These are phyloP conservation scores for Picea sitchensis DNA, from an alignment of 75 land plant genomes.

Conservation along the genomic window DNA sequence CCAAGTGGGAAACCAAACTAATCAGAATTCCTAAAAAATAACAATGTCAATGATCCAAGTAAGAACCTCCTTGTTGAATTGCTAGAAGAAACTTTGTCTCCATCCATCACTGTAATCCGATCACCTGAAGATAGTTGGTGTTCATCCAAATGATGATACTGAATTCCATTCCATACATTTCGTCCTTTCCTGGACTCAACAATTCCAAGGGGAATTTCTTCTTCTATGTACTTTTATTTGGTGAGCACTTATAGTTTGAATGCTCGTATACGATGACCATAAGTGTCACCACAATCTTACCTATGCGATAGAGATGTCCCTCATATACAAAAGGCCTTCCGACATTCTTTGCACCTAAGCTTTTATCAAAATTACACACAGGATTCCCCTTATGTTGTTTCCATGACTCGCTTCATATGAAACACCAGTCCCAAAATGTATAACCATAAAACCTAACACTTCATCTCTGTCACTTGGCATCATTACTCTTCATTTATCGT, in stretches of 20 bases:
- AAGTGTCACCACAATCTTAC: neutral
- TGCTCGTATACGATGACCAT: constrained; percentile 59
- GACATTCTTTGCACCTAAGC: neutral
- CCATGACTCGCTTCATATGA: no score
- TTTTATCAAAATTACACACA: neutral
- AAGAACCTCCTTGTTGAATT: constrained; percentile 47
- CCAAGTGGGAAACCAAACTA: no score
- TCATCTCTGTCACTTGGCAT: no score
- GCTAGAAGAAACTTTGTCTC: constrained; percentile 93
- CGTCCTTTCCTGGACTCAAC: constrained; percentile 64
- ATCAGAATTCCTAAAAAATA: constrained; percentile 33
- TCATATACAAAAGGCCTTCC: neutral
- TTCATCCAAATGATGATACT: constrained; percentile 82
- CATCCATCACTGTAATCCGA: constrained; percentile 96
- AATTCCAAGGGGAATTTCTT: constrained; percentile 60
- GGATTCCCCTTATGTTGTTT: neutral
- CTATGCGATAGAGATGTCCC: neutral
- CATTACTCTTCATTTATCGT: no score
- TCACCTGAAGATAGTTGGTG: constrained; percentile 66
- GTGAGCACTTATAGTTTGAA: constrained; percentile 67
- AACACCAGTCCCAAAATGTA: no score
- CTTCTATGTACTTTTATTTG: constrained; percentile 58
- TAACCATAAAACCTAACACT: no score
- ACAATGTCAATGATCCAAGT: constrained; percentile 44
- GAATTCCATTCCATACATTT: constrained; percentile 85